Percentiles rank a stretch among this genome's conserved stretches.
Evolutionary conservation across 441 rosid species (phyloP).

Genomic region (Populus hybrid): DNA sequence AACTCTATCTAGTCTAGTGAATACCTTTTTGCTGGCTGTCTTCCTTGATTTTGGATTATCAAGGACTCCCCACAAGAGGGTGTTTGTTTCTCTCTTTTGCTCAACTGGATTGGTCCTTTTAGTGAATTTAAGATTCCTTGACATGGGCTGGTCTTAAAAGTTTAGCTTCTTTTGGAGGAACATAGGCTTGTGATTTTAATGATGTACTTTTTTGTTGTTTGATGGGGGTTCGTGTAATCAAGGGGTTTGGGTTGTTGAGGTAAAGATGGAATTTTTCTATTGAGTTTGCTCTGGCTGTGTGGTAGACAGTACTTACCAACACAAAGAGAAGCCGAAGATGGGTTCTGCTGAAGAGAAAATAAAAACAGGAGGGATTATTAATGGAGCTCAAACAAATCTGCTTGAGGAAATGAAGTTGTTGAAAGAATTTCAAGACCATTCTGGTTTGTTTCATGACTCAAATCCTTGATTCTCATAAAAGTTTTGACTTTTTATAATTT

Average conservation of each 20-base stretch:
- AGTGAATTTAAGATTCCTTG: slow-evolving; percentile 25
- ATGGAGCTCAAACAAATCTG: slow-evolving; percentile 42
- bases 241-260: not conserved
- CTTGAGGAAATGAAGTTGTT: slow-evolving; percentile 87
- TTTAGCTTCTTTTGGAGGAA: slow-evolving; percentile 13
- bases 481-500: slow-evolving; percentile 2
- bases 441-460: slow-evolving; percentile 48
- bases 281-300: not conserved
- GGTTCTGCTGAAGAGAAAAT: slow-evolving; percentile 61
- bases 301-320: not conserved
- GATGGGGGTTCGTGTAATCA: not conserved
- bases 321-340: not conserved
- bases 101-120: slow-evolving; percentile 33
- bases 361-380: slow-evolving; percentile 40
- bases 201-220: not conserved
- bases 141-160: slow-evolving; percentile 32
- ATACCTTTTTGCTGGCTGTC: slow-evolving; percentile 45
- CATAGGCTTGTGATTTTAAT: not conserved
- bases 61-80: not conserved
- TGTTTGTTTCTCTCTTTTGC: slow-evolving; percentile 18
- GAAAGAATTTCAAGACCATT: slow-evolving; percentile 78
- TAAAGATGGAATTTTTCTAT: not conserved
- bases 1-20: slow-evolving; percentile 31
- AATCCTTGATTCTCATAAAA: slow-evolving; percentile 3
- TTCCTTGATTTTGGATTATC: slow-evolving; percentile 29